A percentile compares a stretch with the other conserved stretches of the same genome.
phyloP scores from a whole-genome alignment of 2,329 filamentous ascomycete species.

The Penicillium oxalicum region DNA sequence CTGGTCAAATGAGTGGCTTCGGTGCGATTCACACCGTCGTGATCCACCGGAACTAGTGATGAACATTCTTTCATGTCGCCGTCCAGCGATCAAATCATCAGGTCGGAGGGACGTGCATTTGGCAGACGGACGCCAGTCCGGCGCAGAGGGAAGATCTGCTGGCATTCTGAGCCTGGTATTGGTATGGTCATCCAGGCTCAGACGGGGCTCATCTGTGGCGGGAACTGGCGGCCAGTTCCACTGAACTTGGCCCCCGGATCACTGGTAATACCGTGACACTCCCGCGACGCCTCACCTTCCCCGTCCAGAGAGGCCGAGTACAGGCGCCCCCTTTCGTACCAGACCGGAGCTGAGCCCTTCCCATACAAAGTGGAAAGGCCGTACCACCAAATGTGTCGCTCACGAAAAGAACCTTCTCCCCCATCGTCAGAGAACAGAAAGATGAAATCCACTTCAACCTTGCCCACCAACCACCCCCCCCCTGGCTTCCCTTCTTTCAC shows the following conservation, averaged over 20 bases:
- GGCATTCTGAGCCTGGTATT: slow-evolving; percentile 2
- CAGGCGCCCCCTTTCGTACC: not conserved
- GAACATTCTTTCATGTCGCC: not conserved
- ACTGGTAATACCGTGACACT: slow-evolving; percentile 6
- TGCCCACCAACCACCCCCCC: slow-evolving; percentile 8
- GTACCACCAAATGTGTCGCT: slow-evolving; percentile 7
- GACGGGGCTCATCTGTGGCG: not conserved
- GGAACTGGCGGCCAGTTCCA: not conserved
- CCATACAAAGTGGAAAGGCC: slow-evolving; percentile 2
- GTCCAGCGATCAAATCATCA: not conserved
- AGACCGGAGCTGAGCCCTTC: not conserved
- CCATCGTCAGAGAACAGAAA: slow-evolving; percentile 11
- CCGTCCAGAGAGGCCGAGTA: not conserved
- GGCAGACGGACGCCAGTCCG: too few relatives aligned
- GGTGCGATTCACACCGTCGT: too few relatives aligned
- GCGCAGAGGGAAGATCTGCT: not conserved
- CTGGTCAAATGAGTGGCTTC: too few relatives aligned
- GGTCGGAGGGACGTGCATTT: not conserved
- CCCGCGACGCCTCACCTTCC: slow-evolving; percentile 1
- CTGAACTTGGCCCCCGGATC: not conserved
- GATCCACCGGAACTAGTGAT: not conserved
- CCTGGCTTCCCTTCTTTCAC: slow-evolving; percentile 11
- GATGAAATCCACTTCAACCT: slow-evolving; percentile 26
- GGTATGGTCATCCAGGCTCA: slow-evolving; percentile 3
- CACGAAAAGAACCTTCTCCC: slow-evolving; percentile 10